Percentiles rank a stretch among this genome's conserved stretches.
Evolutionary conservation across 371 early-diverging fungal genomes (phyloP).

Genomic region (Rhizopus stolonifer): DNA sequence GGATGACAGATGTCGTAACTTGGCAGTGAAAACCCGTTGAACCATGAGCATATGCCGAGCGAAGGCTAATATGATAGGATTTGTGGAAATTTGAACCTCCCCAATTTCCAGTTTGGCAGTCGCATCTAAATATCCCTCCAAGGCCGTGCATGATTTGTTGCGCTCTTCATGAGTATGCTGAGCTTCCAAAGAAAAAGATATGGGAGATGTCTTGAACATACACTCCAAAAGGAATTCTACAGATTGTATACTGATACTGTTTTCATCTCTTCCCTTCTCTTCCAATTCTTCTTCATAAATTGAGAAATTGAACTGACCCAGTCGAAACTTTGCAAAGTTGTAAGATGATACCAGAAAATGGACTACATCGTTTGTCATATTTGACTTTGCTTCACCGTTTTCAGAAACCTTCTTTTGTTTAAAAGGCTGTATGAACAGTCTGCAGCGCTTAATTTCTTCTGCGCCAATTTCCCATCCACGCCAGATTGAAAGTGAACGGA

Average conservation of each 20-base stretch:
- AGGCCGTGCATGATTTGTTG: not conserved
- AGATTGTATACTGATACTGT: slow-evolving; percentile 32
- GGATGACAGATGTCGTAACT: slow-evolving; percentile 36
- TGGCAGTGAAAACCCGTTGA: slow-evolving; percentile 67
- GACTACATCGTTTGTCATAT: slow-evolving; percentile 26
- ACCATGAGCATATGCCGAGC: slow-evolving; percentile 71
- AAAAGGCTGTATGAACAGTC: slow-evolving; percentile 57
- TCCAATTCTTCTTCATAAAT: slow-evolving; percentile 49
- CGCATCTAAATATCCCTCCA: slow-evolving; percentile 56
- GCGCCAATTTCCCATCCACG: slow-evolving; percentile 65
- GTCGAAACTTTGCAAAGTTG: slow-evolving; percentile 35
- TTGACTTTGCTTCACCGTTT: not conserved
- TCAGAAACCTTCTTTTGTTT: slow-evolving; percentile 17
- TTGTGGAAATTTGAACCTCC: slow-evolving; percentile 49
- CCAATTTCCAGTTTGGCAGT: slow-evolving; percentile 49
- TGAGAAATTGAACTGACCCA: slow-evolving; percentile 36
- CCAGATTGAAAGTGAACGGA: slow-evolving; percentile 61
- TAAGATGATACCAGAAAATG: slow-evolving; percentile 35
- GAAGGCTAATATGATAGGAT: slow-evolving; percentile 73
- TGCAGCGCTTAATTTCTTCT: slow-evolving; percentile 45
- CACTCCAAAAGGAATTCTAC: slow-evolving; percentile 36
- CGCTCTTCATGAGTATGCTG: slow-evolving; percentile 23
- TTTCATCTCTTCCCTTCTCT: slow-evolving; percentile 32
- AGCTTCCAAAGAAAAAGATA: slow-evolving; percentile 9
- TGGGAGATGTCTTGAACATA: slow-evolving; percentile 31